Conservation (phyloP, 2,329 filamentous ascomycete genomes). For the Colletotrichum echinochloae region DNA sequence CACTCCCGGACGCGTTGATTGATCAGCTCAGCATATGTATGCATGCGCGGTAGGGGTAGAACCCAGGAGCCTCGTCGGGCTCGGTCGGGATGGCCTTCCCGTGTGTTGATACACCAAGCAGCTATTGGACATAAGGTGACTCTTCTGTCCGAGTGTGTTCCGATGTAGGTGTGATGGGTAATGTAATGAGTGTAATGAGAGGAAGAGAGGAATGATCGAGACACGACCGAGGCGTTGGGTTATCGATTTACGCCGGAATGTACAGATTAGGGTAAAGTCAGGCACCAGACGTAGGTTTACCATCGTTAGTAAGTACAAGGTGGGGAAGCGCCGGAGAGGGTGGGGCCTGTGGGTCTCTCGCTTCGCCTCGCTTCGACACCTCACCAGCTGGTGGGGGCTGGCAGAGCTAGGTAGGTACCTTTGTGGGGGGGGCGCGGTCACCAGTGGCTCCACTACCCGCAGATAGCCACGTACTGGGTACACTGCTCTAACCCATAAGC, state of each 20-base stretch:
- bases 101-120: neutral
- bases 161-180: neutral
- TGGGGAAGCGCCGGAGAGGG: neutral
- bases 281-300: neutral
- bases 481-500: too few relatives aligned
- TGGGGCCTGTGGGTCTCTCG: neutral
- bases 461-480: too few relatives aligned
- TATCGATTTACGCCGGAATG: too few relatives aligned
- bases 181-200: neutral
- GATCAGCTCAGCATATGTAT: neutral
- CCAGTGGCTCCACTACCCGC: too few relatives aligned
- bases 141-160: neutral
- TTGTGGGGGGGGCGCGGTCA: too few relatives aligned
- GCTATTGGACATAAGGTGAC: neutral
- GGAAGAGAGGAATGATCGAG: neutral
- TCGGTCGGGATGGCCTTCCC: neutral
- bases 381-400: too few relatives aligned
- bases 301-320: neutral
- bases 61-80: too few relatives aligned
- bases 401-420: too few relatives aligned
- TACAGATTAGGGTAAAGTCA: neutral
- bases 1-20: slow-evolving; percentile 30
- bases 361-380: neutral
- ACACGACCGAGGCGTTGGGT: neutral
- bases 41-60: neutral